Evolutionary conservation across 2,329 filamentous ascomycete genomes (phyloP).

Genomic region (Iodosphaeria phyllophila): DNA sequence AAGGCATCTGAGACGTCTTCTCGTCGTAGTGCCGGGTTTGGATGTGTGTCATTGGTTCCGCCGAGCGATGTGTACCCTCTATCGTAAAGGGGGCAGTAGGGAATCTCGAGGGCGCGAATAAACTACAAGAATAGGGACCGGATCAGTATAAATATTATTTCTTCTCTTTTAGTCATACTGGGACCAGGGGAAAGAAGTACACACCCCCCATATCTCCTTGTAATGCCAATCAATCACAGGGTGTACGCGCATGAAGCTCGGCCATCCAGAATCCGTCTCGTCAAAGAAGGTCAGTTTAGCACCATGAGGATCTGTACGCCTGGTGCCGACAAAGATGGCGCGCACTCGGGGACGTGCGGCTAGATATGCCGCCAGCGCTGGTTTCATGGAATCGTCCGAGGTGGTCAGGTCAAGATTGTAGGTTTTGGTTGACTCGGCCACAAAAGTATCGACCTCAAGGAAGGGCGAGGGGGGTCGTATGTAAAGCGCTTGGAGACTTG

Average conservation of each 20-base stretch:
- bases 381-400: conserved; percentile 63
- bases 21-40: conserved; percentile 55
- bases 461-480: conserved; percentile 77
- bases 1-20: conserved; percentile 22
- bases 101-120: conserved; percentile 57
- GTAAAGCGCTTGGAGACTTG: conserved; percentile 61
- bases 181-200: conserved; percentile 16
- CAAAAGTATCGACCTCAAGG: conserved; percentile 70
- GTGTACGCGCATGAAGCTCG: conserved; percentile 78
- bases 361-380: conserved; percentile 64
- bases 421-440: conserved; percentile 38
- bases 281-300: conserved; percentile 65
- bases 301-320: conserved; percentile 84
- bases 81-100: conserved; percentile 80
- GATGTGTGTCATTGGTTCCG: conserved; percentile 71
- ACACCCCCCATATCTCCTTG: conserved; percentile 78
- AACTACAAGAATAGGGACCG: conserved; percentile 30
- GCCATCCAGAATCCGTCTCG: conserved; percentile 77
- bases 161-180: conserved; percentile 1
- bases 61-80: conserved; percentile 81
- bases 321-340: conserved; percentile 74
- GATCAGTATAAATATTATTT: not conserved
- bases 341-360: conserved; percentile 41
- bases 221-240: conserved; percentile 98
- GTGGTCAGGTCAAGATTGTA: conserved; percentile 64